Evolutionary conservation across 2,329 filamentous ascomycete species (phyloP), one percentile per base, ranked within the genome.

Genomic region (Aspergillus fructus): DNA sequence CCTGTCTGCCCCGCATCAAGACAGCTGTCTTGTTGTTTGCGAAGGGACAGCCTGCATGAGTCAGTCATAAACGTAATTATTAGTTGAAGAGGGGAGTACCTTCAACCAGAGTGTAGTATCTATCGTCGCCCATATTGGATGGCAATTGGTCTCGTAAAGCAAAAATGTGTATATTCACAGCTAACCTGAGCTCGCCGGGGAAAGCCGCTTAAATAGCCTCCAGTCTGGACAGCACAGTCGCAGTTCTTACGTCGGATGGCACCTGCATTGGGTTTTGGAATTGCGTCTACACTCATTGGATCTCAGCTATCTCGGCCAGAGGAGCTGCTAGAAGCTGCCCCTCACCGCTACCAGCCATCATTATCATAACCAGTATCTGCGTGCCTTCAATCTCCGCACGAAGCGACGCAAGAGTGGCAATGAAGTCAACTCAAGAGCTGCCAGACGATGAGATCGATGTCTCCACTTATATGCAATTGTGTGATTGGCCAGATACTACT

Each of bases 51-150:
- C 42, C 15, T 50, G 24, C 9, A 19, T 1, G 1, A 21, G 40
- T 12, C 43, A 41, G 33, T 17, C 40, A 15, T 37, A 13, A 19
- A 7, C 41, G 5, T 33, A 12, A 27, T 40, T 42, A 30, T 11
- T 17, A 27, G n/a, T n/a, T 8, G 9, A 19, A 12, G 4, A 37
- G 3, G 13, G n/a, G 39, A 23, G 8, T 62, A 68, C 68, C 68
- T 60, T 70, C 68, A 7, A 67, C 67, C 27, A 70, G 49, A 9
- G 68, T 70, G 21, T 65, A 70, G 56, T 13, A 64, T 69, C 49
- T 49, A 63, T 19, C 60, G 62, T 60, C 19, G 34, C 21, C 13
- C 34, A 30, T 27, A 5, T 6, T 53, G 27, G 19, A 30, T 53
- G 15, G n/a, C 7, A 27, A 34, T 15, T 3, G 15, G 4, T 47